Evolutionary conservation across 75 land plant species (phyloP), one percentile per base, ranked within the genome.

Genomic region (Pinus tabuliformis): DNA sequence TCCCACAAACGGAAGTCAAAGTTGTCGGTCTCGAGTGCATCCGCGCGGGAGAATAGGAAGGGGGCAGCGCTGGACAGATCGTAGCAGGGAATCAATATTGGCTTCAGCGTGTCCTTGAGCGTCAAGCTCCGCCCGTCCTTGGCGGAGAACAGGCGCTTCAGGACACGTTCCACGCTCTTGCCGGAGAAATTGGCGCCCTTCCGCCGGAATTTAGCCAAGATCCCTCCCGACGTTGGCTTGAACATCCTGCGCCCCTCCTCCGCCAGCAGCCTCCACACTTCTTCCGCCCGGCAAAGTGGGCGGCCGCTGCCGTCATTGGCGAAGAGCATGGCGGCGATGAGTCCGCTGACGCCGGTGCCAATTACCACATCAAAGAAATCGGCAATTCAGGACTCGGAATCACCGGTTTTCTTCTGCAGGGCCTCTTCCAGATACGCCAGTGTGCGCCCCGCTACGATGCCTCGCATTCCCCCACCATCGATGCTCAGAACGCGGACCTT

Each of bases 21-120:
- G 77, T 90, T 83, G 57, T 92, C 90, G 24, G 86, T 75, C 76
- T 89, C 90, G 49, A 94, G 74, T 14, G 98, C 99, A 80, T 89
- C 95, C 16, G 98, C 90, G 7, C 95, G 82, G 3, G 93, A 92
- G 90, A 97, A 97, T 22, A 94, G 83, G 59, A 92, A 88, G 24
- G 97, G 95, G 17, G 89, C 92, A 62, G 90, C 78, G 9, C 79
- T 86, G 21, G 80, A 63, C 13, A 95, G 84, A 57, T 93, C 93
- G 82, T 95, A 93, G 79, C 93, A 95, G 33, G 93, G 90, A 26
- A 95, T 76, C 60, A 93, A 73, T 20, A 91, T 70, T 54, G 93
- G 85, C 86, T 84, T 89, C 73, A 89, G 61, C 28, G 95, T 87
- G 82, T 92, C 91, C 45, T 81, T 80, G 70, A 92, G 72, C 3